These are phyloP conservation scores for Phaseolus coccineus DNA, from an alignment of 331 rosid genomes.

Conservation along the genomic window DNA sequence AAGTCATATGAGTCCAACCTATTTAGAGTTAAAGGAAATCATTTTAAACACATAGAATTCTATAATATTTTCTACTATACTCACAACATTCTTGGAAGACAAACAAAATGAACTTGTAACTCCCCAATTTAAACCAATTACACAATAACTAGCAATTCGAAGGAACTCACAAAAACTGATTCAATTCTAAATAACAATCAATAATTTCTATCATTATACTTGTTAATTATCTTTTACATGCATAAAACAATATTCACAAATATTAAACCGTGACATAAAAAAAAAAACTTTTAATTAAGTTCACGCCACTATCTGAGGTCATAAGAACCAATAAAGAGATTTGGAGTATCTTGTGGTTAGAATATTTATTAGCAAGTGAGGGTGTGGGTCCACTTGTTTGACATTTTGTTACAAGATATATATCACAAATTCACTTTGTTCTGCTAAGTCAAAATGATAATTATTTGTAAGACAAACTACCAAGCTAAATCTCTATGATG, in stretches of 20 bases:
- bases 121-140: no score
- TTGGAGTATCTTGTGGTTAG: slow-evolving; percentile 42
- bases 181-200: no score
- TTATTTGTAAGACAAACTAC: slow-evolving; percentile 26
- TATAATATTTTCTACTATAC: no score
- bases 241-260: background rate
- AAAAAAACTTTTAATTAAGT: background rate
- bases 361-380: slow-evolving; percentile 30
- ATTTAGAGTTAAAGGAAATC: no score
- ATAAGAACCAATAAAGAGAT: slow-evolving; percentile 37
- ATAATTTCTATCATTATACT: no score
- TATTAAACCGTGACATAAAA: background rate
- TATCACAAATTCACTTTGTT: slow-evolving; percentile 39
- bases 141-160: no score
- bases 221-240: background rate
- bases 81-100: no score
- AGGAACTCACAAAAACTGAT: no score
- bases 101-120: no score
- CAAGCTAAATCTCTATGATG: background rate
- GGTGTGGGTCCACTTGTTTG: slow-evolving; percentile 47
- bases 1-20: no score
- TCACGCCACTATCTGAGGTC: slow-evolving; percentile 11
- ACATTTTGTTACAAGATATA: slow-evolving; percentile 36
- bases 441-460: slow-evolving; percentile 42
- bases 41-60: no score